Base-by-base conservation (phyloP, 2,329 filamentous ascomycete genomes). In the Clathrospora elynae region DNA sequence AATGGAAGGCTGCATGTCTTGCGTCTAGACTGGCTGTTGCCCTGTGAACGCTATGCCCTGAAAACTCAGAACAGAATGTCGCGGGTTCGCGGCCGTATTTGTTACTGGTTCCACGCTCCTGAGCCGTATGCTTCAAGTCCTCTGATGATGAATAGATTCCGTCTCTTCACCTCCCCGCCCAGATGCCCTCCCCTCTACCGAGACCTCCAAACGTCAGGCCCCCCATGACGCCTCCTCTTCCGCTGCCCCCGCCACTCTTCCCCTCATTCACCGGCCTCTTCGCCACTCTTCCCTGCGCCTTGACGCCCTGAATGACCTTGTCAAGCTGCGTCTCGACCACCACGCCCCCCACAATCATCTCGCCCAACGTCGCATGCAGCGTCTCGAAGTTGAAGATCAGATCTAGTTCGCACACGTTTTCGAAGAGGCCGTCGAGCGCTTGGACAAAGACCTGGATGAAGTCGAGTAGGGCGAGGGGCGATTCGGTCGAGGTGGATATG, bases 311-410 rank as follows among this genome's bases (percentile, higher is more conserved):
- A 4, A 96, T 88, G 40, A 97, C 93, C 68, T 85, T 85, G 44
- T 96, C 90, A 49, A 95, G 73, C 60, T 86, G 89, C 20, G 92
- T 96, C 75, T 97, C 92, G 16, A 97, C 85, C 11, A 97, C 92
- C 10, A 96, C 90, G 1, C 92, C 92, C 10, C 92, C 92, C 11
- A 96, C 88, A 42, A 97, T 87, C 89, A 97, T 95, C 77, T 97
- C 92, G 44, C 84, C 85, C 7, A 97, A 76, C 11, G 90, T 85
- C 6, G 92, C 88, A 75, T 99, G 93, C 62, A 99, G 78, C 11
- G 90, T 95, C 79, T 99, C 93, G 61, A 96, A 99, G 69, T 97
- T 97, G 77, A 99, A 99, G 70, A 99, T 99, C 58, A 99, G 80
- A 71, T 99, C 91, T 42, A 99, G 78, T 76, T 99, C 93, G 79